A percentile compares a stretch with the other conserved stretches of the same genome.
Evolutionary conservation across 306 rosid genomes (phyloP).

Genomic region (Castanea crenata): DNA sequence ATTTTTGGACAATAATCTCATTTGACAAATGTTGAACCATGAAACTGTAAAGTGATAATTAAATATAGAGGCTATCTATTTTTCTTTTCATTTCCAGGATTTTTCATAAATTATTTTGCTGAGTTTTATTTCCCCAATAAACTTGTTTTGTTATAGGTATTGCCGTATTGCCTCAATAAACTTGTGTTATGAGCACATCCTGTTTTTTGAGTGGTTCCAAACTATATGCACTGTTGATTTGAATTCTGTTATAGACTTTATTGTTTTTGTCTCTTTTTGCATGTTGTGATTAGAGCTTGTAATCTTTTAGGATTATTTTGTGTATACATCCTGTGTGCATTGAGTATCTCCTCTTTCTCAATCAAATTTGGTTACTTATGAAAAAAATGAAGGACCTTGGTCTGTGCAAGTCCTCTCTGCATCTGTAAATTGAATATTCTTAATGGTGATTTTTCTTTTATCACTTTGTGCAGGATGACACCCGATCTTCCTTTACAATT

Average conservation of each 20-base stretch:
- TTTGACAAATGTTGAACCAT: background rate
- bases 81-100: background rate
- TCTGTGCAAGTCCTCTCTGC: background rate
- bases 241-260: too few relatives aligned
- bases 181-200: background rate
- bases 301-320: too few relatives aligned
- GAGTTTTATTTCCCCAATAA: background rate
- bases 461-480: conserved; percentile 59
- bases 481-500: conserved; percentile 55
- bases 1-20: conserved; percentile 4
- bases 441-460: background rate
- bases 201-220: background rate
- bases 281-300: too few relatives aligned
- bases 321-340: too few relatives aligned
- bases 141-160: background rate
- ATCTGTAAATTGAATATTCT: background rate
- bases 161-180: background rate
- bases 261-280: too few relatives aligned
- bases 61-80: background rate
- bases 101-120: background rate
- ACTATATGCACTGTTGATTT: background rate
- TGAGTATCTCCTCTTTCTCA: too few relatives aligned
- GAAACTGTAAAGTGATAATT: background rate
- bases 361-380: too few relatives aligned
- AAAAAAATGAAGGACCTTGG: background rate